Evolutionary conservation across 192 early-diverging fungal species (phyloP), one percentile per base, ranked within the genome.

Genomic region (Backusella westeae): DNA sequence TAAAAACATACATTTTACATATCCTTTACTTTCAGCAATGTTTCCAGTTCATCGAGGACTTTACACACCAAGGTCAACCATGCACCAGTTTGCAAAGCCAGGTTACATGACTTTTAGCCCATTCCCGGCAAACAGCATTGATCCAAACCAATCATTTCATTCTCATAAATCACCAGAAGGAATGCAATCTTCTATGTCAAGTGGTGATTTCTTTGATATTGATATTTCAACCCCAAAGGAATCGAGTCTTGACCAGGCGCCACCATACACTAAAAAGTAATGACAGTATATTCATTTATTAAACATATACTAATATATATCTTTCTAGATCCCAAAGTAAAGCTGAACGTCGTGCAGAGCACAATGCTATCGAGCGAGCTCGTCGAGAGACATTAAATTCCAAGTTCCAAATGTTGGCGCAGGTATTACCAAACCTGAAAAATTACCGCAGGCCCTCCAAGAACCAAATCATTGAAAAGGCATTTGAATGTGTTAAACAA

Each of bases 291-390:
- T 9, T 23, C 8, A 56, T 26, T 23, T 56, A 56, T 56, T 23
- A 56, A 7, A 0, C n/a, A 1, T 56, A 10, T 23, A 56, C 53
- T 56, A 56, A 56, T 26, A 52, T 52, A 52, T 59, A 3, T 23
- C 21, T 59, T 53, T 23, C 6, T 59, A 26, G 53, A 59, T 3
- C 53, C 21, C 69, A 71, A 32, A 44, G 38, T 41, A 78, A 78
- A 38, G 77, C 77, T 53, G 77, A 78, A 14, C 71, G 77, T 67
- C 87, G 93, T 36, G 93, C 92, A 32, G 90, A 87, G 35, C 93
- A 94, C 82, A 94, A 94, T 77, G 92, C 92, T 15, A 92, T 91
- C 56, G 93, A 94, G 74, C 82, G 93, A 19, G 91, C 92, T 41
- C 83, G 93, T 65, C 89, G 93, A 32, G 93, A 94, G 83, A 89